phyloP scores from a whole-genome alignment of 495 filamentous ascomycete genomes.

The Trichoderma gamsii region DNA sequence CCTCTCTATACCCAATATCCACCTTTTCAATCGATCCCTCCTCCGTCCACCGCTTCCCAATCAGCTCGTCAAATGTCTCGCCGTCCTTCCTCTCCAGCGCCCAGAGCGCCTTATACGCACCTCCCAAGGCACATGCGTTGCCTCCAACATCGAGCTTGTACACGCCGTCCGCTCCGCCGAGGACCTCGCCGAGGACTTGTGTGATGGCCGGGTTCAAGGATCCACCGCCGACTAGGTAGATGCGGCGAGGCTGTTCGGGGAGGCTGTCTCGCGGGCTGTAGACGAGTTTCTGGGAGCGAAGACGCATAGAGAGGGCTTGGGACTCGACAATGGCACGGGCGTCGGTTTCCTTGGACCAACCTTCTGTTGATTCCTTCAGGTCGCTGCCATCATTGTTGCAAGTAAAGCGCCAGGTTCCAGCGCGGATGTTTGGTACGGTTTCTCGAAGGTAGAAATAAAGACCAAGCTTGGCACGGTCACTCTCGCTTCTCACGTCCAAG shows the following conservation, averaged over 20 bases:
- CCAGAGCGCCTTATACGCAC: slow-evolving; percentile 97
- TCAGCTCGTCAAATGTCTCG: slow-evolving; percentile 81
- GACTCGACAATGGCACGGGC: slow-evolving; percentile 88
- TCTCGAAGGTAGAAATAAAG: slow-evolving; percentile 93
- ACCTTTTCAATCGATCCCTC: slow-evolving; percentile 75
- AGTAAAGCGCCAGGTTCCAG: slow-evolving; percentile 78
- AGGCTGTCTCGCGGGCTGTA: slow-evolving; percentile 45
- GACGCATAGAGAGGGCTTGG: slow-evolving; percentile 81
- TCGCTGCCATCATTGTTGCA: slow-evolving; percentile 47
- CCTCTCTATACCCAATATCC: slow-evolving; percentile 70
- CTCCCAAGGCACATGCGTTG: slow-evolving; percentile 89
- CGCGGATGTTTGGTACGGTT: slow-evolving; percentile 82
- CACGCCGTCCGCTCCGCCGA: slow-evolving; percentile 83
- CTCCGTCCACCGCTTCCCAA: slow-evolving; percentile 78
- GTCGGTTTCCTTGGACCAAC: slow-evolving; percentile 51
- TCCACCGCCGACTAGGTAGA: slow-evolving; percentile 92
- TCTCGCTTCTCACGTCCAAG: slow-evolving; percentile 49
- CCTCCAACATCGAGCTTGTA: slow-evolving; percentile 91
- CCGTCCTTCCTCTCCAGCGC: slow-evolving; percentile 60
- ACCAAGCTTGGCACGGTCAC: slow-evolving; percentile 68
- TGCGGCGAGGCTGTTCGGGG: slow-evolving; percentile 76
- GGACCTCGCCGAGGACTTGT: slow-evolving; percentile 70
- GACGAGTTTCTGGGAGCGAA: slow-evolving; percentile 73
- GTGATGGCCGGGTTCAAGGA: slow-evolving; percentile 83
- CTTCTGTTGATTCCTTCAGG: slow-evolving; percentile 40